phyloP scores from a whole-genome alignment of 208 protist species.

The Leishmania guyanensis region DNA sequence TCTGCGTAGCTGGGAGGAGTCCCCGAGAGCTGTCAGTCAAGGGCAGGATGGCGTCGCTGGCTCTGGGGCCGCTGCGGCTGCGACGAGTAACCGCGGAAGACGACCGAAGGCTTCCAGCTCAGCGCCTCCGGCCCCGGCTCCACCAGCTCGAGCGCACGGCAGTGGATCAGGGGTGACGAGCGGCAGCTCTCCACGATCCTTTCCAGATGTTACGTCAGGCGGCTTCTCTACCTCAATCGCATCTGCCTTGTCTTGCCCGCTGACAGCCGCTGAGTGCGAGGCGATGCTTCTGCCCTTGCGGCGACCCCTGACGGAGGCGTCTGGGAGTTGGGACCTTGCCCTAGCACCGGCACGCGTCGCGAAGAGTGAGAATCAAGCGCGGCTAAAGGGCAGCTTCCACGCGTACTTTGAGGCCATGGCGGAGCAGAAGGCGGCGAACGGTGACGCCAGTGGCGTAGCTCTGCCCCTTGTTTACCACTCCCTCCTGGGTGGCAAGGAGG shows the following conservation, averaged over 20 bases:
- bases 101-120: slow-evolving; percentile 3
- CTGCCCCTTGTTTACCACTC: slow-evolving; percentile 16
- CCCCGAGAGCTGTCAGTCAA: neutral
- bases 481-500: slow-evolving; percentile 20
- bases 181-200: neutral
- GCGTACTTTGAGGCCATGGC: slow-evolving; percentile 22
- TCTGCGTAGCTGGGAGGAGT: slow-evolving; percentile 34
- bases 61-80: neutral
- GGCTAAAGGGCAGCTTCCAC: slow-evolving; percentile 12
- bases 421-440: slow-evolving; percentile 12
- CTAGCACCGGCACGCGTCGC: neutral
- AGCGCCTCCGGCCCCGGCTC: neutral
- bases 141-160: neutral
- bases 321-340: slow-evolving; percentile 16
- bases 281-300: slow-evolving; percentile 13
- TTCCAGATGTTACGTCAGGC: neutral
- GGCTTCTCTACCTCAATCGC: neutral
- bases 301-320: slow-evolving; percentile 10
- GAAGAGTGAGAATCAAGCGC: slow-evolving; percentile 10
- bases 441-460: neutral
- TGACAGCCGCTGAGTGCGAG: slow-evolving; percentile 31
- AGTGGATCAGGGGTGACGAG: neutral
- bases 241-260: slow-evolving; percentile 16
- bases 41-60: slow-evolving; percentile 9
- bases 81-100: neutral